Evolutionary conservation across 306 rosid genomes (phyloP).

Genomic region (Inga oerstediana): DNA sequence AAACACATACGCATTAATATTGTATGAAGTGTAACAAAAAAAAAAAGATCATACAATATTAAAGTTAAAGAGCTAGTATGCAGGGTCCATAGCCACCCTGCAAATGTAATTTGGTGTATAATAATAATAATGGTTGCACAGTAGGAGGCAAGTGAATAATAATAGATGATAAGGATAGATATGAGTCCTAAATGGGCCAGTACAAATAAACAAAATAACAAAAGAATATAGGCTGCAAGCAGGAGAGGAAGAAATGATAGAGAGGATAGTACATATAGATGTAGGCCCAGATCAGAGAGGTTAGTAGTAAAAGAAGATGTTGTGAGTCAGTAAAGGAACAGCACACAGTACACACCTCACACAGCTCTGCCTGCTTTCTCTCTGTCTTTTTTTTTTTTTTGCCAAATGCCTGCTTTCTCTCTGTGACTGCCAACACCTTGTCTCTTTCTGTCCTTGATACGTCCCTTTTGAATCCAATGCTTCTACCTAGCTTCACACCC

Average conservation of each 20-base stretch:
- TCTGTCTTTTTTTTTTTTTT: conserved; percentile 21
- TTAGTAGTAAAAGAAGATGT: neutral
- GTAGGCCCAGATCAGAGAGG: conserved; percentile 12
- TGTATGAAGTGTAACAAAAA: neutral
- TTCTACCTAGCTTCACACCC: neutral
- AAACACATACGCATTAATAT: too few species aligned
- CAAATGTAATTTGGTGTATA: neutral
- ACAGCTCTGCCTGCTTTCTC: conserved; percentile 29
- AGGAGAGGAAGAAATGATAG: conserved; percentile 20
- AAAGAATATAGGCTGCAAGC: conserved; percentile 15
- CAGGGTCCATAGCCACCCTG: neutral
- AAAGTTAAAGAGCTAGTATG: neutral
- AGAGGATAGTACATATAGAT: neutral
- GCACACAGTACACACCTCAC: conserved; percentile 27
- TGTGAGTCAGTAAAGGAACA: conserved; percentile 32
- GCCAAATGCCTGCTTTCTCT: conserved; percentile 4
- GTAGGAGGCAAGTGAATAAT: neutral
- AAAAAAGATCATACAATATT: neutral
- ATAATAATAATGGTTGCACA: neutral
- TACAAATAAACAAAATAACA: neutral
- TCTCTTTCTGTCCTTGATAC: conserved; percentile 57
- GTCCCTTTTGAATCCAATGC: conserved; percentile 56
- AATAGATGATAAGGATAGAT: neutral
- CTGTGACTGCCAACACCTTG: conserved; percentile 57
- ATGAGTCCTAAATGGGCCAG: neutral